Conservation (phyloP, 169 alveolate species). For the Plasmodium inui region DNA sequence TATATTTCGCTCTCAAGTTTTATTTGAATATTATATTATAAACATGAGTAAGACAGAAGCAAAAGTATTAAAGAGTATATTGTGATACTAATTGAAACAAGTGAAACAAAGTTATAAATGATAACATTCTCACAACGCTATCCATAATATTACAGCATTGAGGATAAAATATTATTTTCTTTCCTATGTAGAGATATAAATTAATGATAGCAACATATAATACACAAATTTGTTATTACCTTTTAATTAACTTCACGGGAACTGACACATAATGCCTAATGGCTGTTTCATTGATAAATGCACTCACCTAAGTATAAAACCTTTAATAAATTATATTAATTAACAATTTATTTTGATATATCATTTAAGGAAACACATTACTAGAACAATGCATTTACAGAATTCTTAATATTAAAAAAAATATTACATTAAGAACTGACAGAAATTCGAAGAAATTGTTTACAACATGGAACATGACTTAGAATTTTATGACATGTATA, state of each 20-base stretch:
- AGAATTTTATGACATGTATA: background rate
- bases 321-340: background rate
- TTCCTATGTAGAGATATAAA: background rate
- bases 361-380: background rate
- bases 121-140: background rate
- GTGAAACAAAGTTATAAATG: background rate
- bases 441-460: background rate
- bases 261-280: background rate
- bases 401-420: background rate
- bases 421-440: background rate
- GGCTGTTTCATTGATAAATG: background rate
- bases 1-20: background rate
- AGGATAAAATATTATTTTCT: background rate
- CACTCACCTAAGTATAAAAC: background rate
- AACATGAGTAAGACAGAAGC: background rate
- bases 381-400: background rate
- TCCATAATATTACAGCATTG: background rate
- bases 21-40: background rate
- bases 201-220: background rate
- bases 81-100: background rate
- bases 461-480: background rate
- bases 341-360: background rate
- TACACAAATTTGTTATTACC: background rate
- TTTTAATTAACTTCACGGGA: background rate
- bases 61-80: background rate